Evolutionary conservation across 73 alveolate genomes (phyloP).

Genomic region (Durusdinium trenchii): DNA sequence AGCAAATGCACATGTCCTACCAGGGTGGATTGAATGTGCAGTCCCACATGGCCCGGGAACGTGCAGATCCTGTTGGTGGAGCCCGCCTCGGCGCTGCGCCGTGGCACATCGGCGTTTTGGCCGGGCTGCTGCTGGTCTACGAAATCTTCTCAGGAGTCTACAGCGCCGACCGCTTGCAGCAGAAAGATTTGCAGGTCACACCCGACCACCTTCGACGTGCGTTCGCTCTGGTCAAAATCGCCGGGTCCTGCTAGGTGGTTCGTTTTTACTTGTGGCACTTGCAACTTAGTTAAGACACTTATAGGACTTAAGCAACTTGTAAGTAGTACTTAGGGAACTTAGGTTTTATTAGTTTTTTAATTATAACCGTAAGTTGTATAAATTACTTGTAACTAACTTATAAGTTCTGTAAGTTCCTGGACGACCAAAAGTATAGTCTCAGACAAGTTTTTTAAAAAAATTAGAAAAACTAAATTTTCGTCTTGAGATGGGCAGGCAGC

Average conservation of each 20-base stretch:
- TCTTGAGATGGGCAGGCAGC: too few relatives aligned
- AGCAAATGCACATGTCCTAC: background rate
- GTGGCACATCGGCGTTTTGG: conserved; percentile 6
- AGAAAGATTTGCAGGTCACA: background rate
- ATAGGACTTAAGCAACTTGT: too few relatives aligned
- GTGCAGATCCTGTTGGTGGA: background rate
- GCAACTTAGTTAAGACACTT: too few relatives aligned
- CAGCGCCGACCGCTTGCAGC: background rate
- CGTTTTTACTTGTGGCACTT: too few relatives aligned
- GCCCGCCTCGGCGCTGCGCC: conserved; percentile 35
- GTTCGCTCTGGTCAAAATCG: background rate
- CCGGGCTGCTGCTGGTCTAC: background rate
- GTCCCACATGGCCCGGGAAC: background rate
- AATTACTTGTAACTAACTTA: too few relatives aligned
- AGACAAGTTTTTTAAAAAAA: too few relatives aligned
- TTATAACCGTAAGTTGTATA: too few relatives aligned
- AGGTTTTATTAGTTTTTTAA: too few relatives aligned
- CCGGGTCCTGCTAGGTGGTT: background rate
- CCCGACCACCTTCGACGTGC: background rate
- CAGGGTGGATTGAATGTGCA: conserved; percentile 37
- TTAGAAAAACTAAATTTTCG: too few relatives aligned
- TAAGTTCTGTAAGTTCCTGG: too few relatives aligned
- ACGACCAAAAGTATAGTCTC: too few relatives aligned
- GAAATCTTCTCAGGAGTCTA: background rate
- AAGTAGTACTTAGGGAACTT: too few relatives aligned